Percentiles rank a stretch among this genome's conserved stretches.
phyloP scores from a whole-genome alignment of 2,329 filamentous ascomycete genomes.

The Cordyceps fumosorosea region DNA sequence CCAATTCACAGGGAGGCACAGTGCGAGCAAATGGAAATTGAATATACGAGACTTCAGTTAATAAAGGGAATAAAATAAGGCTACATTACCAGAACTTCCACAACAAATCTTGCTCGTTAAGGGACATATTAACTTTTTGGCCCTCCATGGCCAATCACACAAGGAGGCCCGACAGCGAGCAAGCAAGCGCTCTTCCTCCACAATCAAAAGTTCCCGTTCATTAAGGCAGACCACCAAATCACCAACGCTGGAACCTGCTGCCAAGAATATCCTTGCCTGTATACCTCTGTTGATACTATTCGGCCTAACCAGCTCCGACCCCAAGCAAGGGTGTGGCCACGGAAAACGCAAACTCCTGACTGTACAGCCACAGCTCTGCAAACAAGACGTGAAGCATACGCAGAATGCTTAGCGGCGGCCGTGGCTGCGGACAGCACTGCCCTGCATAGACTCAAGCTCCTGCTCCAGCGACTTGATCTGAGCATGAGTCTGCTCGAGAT shows the following conservation, averaged over 20 bases:
- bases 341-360: slow-evolving; percentile 17
- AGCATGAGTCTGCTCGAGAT: slow-evolving; percentile 95
- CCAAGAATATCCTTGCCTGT: slow-evolving; percentile 26
- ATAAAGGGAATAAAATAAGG: slow-evolving; percentile 28
- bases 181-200: slow-evolving; percentile 12
- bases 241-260: not conserved
- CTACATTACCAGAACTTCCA: slow-evolving; percentile 30
- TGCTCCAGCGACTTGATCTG: slow-evolving; percentile 85
- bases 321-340: slow-evolving; percentile 24
- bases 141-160: not conserved
- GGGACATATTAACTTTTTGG: slow-evolving; percentile 13
- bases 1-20: not conserved
- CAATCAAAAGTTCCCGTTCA: slow-evolving; percentile 1
- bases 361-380: slow-evolving; percentile 24
- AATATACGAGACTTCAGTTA: slow-evolving; percentile 15
- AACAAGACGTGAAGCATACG: not conserved
- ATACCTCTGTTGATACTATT: slow-evolving; percentile 17
- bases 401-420: slow-evolving; percentile 66
- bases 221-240: not conserved
- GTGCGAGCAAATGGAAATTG: not conserved
- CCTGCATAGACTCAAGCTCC: slow-evolving; percentile 91
- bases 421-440: slow-evolving; percentile 81
- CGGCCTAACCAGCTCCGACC: slow-evolving; percentile 28
- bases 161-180: slow-evolving; percentile 8
- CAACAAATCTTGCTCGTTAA: slow-evolving; percentile 17